These are phyloP conservation scores for Paramecium pentaurelia DNA, from an alignment of 73 alveolate genomes.

Conservation along the genomic window DNA sequence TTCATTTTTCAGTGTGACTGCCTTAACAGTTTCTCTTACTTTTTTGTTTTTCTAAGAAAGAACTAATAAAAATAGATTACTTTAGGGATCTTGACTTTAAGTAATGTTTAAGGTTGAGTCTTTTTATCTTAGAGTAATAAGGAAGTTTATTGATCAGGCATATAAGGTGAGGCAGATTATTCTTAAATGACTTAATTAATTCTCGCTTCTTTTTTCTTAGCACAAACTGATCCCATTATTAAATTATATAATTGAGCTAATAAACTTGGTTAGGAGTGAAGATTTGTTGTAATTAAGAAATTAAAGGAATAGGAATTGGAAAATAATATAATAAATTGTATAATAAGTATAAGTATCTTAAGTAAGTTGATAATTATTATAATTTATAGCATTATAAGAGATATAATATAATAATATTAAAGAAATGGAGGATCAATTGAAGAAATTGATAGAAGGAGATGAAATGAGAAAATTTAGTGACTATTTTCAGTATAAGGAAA, in stretches of 20 bases:
- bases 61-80: background rate
- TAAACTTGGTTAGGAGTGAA: background rate
- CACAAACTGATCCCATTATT: slow-evolving; percentile 42
- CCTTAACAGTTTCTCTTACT: slow-evolving; percentile 28
- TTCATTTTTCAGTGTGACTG: slow-evolving; percentile 13
- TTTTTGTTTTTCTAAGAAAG: slow-evolving; percentile 6
- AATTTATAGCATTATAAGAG: background rate
- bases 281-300: background rate
- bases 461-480: slow-evolving; percentile 56
- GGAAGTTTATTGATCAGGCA: background rate
- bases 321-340: background rate
- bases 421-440: background rate
- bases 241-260: background rate
- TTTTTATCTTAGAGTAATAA: background rate
- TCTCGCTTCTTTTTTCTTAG: background rate
- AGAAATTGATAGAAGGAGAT: background rate
- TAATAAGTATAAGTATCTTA: background rate
- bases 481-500: slow-evolving; percentile 58
- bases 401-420: background rate
- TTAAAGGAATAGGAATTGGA: background rate
- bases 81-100: slow-evolving; percentile 7
- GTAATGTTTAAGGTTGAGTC: background rate
- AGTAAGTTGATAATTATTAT: background rate
- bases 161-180: background rate
- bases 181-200: background rate